These are phyloP conservation scores for Isabelozyma heimii DNA, from an alignment of 805 yeast species.

Conservation along the genomic window DNA sequence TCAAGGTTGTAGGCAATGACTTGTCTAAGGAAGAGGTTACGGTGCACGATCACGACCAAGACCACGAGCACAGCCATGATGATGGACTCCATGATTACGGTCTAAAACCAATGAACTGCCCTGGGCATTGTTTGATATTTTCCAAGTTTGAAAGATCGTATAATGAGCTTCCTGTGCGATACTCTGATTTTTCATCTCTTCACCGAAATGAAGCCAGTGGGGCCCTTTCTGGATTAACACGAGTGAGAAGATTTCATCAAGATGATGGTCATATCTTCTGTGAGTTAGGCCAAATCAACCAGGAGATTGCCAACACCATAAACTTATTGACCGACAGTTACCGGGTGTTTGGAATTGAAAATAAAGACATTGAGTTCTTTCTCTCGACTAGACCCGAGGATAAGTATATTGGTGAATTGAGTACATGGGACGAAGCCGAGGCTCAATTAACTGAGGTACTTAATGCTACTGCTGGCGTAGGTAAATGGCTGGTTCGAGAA, in stretches of 20 bases:
- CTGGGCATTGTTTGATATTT: conserved; percentile 89
- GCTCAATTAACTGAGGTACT: conserved; percentile 57
- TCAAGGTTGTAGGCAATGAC: conserved; percentile 68
- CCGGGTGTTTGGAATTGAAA: conserved; percentile 55
- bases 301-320: conserved; percentile 71
- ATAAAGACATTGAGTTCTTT: conserved; percentile 52
- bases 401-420: conserved; percentile 69
- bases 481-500: conserved; percentile 69
- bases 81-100: conserved; percentile 53
- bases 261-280: conserved; percentile 98
- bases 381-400: conserved; percentile 84
- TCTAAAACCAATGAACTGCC: conserved; percentile 93
- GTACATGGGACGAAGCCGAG: conserved; percentile 86
- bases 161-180: conserved; percentile 81
- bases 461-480: conserved; percentile 40
- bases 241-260: conserved; percentile 94
- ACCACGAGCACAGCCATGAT: conserved; percentile 3
- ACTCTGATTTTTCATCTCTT: conserved; percentile 85
- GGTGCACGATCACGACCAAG: conserved; percentile 7
- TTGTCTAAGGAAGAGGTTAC: conserved; percentile 20
- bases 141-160: conserved; percentile 74
- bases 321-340: conserved; percentile 75
- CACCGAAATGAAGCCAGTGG: conserved; percentile 96
- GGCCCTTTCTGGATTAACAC: conserved; percentile 85
- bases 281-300: conserved; percentile 66